A percentile compares a stretch with the other conserved stretches of the same genome.
phyloP scores from a whole-genome alignment of 1,284 basidiomycete species.

The Pseudomicrostroma phylloplanum region DNA sequence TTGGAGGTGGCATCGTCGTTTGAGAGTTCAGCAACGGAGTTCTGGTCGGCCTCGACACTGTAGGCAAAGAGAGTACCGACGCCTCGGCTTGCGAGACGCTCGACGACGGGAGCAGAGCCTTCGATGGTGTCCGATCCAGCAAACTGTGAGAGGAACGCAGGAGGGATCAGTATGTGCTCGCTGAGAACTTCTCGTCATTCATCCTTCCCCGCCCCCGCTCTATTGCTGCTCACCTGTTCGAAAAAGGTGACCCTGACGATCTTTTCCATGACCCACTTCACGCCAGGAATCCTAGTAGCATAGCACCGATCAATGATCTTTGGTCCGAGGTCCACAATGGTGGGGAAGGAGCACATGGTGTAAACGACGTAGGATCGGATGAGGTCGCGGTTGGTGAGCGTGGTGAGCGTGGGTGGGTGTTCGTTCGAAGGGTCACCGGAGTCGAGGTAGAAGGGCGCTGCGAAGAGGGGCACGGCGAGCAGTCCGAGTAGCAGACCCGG shows the following conservation, averaged over 20 bases:
- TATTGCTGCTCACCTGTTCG: slow-evolving; percentile 21
- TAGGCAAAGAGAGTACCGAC: slow-evolving; percentile 77
- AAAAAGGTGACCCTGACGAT: slow-evolving; percentile 79
- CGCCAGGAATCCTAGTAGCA: slow-evolving; percentile 62
- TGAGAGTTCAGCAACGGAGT: neutral
- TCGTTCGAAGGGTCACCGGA: neutral
- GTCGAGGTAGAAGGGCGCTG: slow-evolving; percentile 1
- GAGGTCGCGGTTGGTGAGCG: slow-evolving; percentile 42
- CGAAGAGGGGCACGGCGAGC: slow-evolving; percentile 6
- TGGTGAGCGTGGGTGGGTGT: slow-evolving; percentile 5
- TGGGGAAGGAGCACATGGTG: slow-evolving; percentile 69
- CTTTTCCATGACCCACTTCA: slow-evolving; percentile 64
- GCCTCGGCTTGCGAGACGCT: slow-evolving; percentile 56
- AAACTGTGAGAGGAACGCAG: slow-evolving; percentile 59
- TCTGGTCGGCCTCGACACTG: slow-evolving; percentile 69
- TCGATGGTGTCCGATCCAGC: slow-evolving; percentile 77
- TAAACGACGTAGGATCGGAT: slow-evolving; percentile 73
- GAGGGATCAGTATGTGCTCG: too few relatives aligned
- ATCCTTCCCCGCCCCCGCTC: too few relatives aligned
- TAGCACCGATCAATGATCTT: slow-evolving; percentile 59
- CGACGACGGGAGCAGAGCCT: slow-evolving; percentile 64
- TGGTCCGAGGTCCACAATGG: slow-evolving; percentile 71
- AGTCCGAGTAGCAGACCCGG: neutral
- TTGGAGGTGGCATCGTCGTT: neutral
- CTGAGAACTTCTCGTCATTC: too few relatives aligned